Evolutionary conservation across 495 filamentous ascomycete species (phyloP), one percentile per base, ranked within the genome.

Genomic region (Acidomyces sp.): DNA sequence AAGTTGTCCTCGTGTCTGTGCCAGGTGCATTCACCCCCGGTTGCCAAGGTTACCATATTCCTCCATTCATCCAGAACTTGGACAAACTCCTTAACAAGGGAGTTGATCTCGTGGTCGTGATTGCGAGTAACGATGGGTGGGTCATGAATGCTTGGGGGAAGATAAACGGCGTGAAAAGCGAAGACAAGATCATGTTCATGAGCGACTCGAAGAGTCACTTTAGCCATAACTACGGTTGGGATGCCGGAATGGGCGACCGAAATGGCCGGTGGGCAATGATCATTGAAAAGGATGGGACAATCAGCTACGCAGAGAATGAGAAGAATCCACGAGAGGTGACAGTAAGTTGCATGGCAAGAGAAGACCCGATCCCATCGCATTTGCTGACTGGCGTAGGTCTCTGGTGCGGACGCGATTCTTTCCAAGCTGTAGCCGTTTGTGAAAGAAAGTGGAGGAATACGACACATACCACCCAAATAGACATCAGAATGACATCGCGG

Each of bases 71-170:
- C 48, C 62, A 70, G 63, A 78, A 85, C 51, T 63, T 82, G 34
- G 57, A 68, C 27, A 65, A 79, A 59, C 68, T 95, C 59, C 78
- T 77, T 65, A 66, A 62, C 46, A 90, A 88, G 71, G 86, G 85
- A 49, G 85, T 94, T 47, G 85, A 94, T 62, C 56, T 81, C 40
- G 74, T 95, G 45, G 70, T 82, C 43, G 77, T 88, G 55, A 82
- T 93, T 48, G 82, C 85, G 41, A 83, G 67, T 70, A 94, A 96
- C 62, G 86, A 94, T 69, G 70, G 77, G 37, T 93, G 71, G 60
- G 87, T 96, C 54, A 93, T 93, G 84, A 76, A 74, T 55, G 88
- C 88, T 38, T 96, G 88, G 88, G 80, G 77, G 58, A 94, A 93
- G 74, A 88, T 86, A 51, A 93, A 94, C 66, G 71, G 70, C 24